Conservation (phyloP, 306 rosid species). For the Vicia villosa region DNA sequence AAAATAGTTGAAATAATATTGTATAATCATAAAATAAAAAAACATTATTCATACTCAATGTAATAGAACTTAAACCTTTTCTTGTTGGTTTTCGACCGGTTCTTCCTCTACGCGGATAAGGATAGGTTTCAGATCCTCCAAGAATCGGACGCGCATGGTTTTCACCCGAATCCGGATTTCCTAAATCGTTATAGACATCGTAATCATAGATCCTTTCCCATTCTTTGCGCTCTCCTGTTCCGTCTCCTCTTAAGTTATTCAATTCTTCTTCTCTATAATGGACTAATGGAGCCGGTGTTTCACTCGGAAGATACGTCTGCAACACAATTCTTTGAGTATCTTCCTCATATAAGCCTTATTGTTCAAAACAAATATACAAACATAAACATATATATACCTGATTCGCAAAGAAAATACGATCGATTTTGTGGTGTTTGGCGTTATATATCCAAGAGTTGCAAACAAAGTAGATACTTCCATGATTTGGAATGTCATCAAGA, state of each 20-base stretch:
- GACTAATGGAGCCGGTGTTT: slow-evolving; percentile 63
- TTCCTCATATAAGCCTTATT: not conserved
- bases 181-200: slow-evolving; percentile 75
- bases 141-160: slow-evolving; percentile 62
- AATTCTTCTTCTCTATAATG: slow-evolving; percentile 65
- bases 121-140: slow-evolving; percentile 58
- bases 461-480: slow-evolving; percentile 33
- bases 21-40: not conserved
- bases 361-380: not conserved
- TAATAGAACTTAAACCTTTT: slow-evolving; percentile 44
- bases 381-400: not conserved
- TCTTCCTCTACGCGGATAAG: slow-evolving; percentile 87
- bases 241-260: slow-evolving; percentile 64
- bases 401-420: slow-evolving; percentile 42
- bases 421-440: slow-evolving; percentile 11
- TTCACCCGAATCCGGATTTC: slow-evolving; percentile 54
- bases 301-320: slow-evolving; percentile 80
- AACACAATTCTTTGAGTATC: not conserved
- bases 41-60: not conserved
- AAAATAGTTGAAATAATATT: not conserved
- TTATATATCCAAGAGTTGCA: slow-evolving; percentile 45
- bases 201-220: slow-evolving; percentile 79
- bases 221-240: slow-evolving; percentile 65
- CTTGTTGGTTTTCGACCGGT: slow-evolving; percentile 56
- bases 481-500: slow-evolving; percentile 44